phyloP scores from a whole-genome alignment of 768 basidiomycete genomes.

The Collybia nuda region DNA sequence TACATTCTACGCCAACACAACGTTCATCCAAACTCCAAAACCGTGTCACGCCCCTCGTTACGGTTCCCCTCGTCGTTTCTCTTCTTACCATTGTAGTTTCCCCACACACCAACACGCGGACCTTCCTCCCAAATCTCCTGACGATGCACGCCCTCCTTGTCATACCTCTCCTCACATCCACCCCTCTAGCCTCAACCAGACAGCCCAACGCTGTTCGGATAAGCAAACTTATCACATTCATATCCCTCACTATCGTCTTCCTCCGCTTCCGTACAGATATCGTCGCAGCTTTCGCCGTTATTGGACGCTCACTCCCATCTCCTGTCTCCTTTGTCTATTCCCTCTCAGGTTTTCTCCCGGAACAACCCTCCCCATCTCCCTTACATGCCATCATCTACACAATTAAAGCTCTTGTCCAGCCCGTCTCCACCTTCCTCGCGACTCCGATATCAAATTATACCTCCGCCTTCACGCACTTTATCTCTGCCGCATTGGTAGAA shows the following conservation, averaged over 20 bases:
- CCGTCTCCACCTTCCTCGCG: neutral
- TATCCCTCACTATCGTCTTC: neutral
- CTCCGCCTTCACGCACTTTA: constrained; percentile 16
- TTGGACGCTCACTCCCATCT: neutral
- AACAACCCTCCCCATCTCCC: neutral
- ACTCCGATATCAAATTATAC: constrained; percentile 17
- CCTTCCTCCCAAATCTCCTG: constrained; percentile 62
- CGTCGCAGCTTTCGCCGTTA: neutral
- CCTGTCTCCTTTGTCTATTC: neutral
- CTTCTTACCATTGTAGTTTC: constrained; percentile 42
- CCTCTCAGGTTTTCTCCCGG: neutral
- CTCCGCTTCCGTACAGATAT: constrained; percentile 1
- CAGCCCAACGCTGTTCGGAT: constrained; percentile 23
- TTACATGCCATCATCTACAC: neutral
- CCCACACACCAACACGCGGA: constrained; percentile 36
- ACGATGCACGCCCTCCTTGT: constrained; percentile 59
- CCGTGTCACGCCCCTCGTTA: neutral
- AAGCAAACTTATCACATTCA: neutral
- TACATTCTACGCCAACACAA: constrained; percentile 29
- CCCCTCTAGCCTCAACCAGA: constrained; percentile 17
- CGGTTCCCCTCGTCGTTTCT: constrained; percentile 31
- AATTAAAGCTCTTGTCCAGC: neutral
- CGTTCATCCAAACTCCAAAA: neutral
- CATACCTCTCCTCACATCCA: constrained; percentile 44
- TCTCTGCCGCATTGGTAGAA: constrained; percentile 2